phyloP scores from a whole-genome alignment of 148 eudicot genomes.

The Rhododendron griersonianum region DNA sequence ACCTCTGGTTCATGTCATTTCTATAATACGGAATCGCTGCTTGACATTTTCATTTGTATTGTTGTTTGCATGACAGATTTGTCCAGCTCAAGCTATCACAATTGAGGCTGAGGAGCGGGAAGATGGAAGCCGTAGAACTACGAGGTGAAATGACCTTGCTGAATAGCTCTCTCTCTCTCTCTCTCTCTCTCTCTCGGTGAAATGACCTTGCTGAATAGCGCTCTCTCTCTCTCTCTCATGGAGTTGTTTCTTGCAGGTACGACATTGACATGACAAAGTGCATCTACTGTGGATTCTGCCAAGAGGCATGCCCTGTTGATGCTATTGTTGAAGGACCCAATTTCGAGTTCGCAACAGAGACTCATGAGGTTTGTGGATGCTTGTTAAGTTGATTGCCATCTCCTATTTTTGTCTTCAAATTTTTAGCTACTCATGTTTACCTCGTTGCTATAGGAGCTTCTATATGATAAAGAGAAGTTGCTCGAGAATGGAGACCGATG shows the following conservation, averaged over 20 bases:
- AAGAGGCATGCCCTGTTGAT: constrained; percentile 99
- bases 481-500: constrained; percentile 97
- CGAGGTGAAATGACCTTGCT: constrained; percentile 43
- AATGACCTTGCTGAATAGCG: background rate
- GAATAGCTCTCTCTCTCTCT: background rate
- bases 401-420: background rate
- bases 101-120: constrained; percentile 96
- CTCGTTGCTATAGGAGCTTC: constrained; percentile 1
- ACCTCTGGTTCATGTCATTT: background rate
- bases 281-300: constrained; percentile 98
- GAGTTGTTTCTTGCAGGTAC: constrained; percentile 40
- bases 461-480: constrained; percentile 94
- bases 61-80: constrained; percentile 27
- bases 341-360: constrained; percentile 95
- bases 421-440: background rate
- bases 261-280: constrained; percentile 96
- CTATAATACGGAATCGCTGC: background rate
- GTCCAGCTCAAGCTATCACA: constrained; percentile 98
- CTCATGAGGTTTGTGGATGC: constrained; percentile 66
- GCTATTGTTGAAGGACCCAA: constrained; percentile 99
- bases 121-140: constrained; percentile 97
- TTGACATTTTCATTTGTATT: background rate
- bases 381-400: background rate
- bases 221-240: background rate
- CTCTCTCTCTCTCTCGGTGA: constrained; percentile 34